Evolutionary conservation across 2,329 filamentous ascomycete genomes (phyloP).

Genomic region (Colletotrichum cereale): DNA sequence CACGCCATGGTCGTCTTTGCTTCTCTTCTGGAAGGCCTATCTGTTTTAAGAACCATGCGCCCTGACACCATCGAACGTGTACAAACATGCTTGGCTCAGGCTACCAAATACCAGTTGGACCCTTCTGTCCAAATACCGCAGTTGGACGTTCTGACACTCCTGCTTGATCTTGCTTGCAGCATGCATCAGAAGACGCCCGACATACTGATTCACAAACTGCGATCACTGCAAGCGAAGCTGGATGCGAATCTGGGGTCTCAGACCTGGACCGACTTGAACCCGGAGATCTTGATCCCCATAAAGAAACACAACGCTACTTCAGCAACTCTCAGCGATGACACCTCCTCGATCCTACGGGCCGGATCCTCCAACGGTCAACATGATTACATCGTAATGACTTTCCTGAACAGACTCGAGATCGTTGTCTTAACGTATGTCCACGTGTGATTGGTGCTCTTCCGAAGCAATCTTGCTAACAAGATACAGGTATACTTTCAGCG

Average conservation of each 20-base stretch:
- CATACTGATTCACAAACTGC: constrained; percentile 70
- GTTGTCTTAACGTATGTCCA: constrained; percentile 66
- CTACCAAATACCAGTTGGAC: constrained; percentile 77
- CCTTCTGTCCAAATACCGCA: constrained; percentile 74
- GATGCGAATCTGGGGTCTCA: constrained; percentile 64
- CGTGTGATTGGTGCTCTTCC: too few species aligned
- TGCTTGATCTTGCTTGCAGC: constrained; percentile 78
- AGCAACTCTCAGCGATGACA: constrained; percentile 69
- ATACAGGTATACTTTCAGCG: constrained; percentile 66
- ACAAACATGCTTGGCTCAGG: constrained; percentile 80
- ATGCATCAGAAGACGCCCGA: constrained; percentile 73
- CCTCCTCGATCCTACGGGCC: constrained; percentile 64
- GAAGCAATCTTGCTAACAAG: constrained; percentile 38
- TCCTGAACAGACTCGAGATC: constrained; percentile 71
- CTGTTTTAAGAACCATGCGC: constrained; percentile 73
- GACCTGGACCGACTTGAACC: constrained; percentile 60
- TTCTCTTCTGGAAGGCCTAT: constrained; percentile 76
- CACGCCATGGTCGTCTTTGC: constrained; percentile 74
- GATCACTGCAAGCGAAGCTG: constrained; percentile 70
- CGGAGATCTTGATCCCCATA: constrained; percentile 68
- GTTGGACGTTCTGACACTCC: constrained; percentile 73
- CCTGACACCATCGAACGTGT: constrained; percentile 77
- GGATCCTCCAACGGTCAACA: constrained; percentile 58
- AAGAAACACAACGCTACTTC: constrained; percentile 61
- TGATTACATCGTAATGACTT: constrained; percentile 71